Evolutionary conservation across 805 yeast genomes (phyloP).

Genomic region (Candida pseudoglaebosa): DNA sequence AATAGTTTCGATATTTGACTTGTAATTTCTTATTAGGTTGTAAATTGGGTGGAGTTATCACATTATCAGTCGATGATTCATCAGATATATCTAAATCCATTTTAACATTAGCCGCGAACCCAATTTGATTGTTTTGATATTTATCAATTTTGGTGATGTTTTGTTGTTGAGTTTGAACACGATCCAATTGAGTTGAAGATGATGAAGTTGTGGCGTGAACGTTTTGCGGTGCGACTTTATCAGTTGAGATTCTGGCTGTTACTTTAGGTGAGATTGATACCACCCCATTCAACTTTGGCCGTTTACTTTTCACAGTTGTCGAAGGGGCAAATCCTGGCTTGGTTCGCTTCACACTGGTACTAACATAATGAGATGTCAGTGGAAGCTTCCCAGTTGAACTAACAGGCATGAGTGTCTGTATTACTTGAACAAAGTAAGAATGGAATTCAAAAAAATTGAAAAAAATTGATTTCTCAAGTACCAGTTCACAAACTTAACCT

Average conservation of each 20-base stretch:
- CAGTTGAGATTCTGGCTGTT: not conserved
- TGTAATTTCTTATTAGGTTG: slow-evolving; percentile 4
- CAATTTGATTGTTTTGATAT: not conserved
- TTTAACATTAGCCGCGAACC: not conserved
- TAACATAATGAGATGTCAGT: not conserved
- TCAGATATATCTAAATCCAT: slow-evolving; percentile 1
- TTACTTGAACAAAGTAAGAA: too few species aligned
- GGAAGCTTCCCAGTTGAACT: not conserved
- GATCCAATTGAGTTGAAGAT: not conserved
- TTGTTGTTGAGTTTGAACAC: not conserved
- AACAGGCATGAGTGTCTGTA: not conserved
- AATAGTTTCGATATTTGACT: slow-evolving; percentile 11
- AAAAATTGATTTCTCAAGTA: too few species aligned
- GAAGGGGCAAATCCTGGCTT: not conserved
- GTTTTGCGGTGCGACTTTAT: not conserved
- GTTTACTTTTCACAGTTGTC: too few species aligned
- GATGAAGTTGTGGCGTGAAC: not conserved
- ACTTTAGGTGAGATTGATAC: too few species aligned
- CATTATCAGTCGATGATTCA: slow-evolving; percentile 1
- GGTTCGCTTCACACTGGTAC: not conserved
- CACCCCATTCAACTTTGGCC: too few species aligned
- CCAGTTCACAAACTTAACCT: too few species aligned
- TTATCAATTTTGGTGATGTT: slow-evolving; percentile 2
- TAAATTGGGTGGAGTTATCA: slow-evolving; percentile 2
- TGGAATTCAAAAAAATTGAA: too few species aligned